Base-by-base conservation (phyloP, 305 asterid species). In the Solanum chacoense region DNA sequence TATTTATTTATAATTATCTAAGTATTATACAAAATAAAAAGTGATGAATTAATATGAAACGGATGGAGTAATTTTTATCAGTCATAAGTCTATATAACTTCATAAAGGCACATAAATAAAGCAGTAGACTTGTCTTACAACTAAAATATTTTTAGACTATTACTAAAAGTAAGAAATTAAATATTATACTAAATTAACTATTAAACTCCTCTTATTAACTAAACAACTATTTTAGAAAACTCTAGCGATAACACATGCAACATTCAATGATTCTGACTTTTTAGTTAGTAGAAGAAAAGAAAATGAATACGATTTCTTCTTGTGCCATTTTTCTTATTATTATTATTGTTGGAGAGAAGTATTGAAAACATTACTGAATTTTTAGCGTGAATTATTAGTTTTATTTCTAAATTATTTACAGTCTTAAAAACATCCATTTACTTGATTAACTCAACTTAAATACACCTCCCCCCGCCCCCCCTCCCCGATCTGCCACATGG, bases 341-440 rank as follows among this genome's bases (percentile, higher is more conserved):
- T 36, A 10, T 13, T 36, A 5, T 13, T 13, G 55, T 42, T 45
- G 16, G 20, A 13, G 3, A 45, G 59, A 45, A 45, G 7, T 45
- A 13, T 45, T 13, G 7, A 45, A 45, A 45, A 45, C 1, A 5
- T 1, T 2, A 2, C 0, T 16, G 1, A 50, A 50, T 6, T 50
- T 6, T 50, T 50, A 1, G 4, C 3, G 1, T 50, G 65, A 50
- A 50, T 50, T 50, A 50, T 50, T 16, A 16, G 9, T 50, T 50
- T 50, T 18, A 2, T 50, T 50, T 0, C 0, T 6, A 0, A 50
- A 50, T 50, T 50, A 50, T 50, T 50, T 18, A 50, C 0, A 0
- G 10, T 50, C 3, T 50, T 16, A 6, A 50, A 50, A 6, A 6
- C 0, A 42, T 6, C 1, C 1, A 0, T 16, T 16, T 16, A 50